Evolutionary conservation across 1,284 basidiomycete genomes (phyloP).

Genomic region (Pseudomicrostroma phylloplanum): DNA sequence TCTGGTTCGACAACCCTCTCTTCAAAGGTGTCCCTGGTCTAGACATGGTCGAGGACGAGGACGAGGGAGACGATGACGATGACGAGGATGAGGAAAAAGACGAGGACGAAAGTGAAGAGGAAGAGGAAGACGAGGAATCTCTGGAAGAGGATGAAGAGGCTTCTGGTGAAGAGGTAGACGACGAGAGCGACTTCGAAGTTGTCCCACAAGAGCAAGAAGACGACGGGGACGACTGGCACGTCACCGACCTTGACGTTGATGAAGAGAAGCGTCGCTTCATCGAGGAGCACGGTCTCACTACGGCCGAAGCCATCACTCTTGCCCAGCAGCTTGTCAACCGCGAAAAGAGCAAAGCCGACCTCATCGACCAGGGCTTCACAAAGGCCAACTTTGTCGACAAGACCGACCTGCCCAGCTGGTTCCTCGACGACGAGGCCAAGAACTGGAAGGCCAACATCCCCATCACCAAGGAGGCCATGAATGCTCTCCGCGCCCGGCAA

Average conservation of each 20-base stretch:
- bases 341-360: constrained; percentile 75
- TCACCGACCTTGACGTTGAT: constrained; percentile 66
- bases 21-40: constrained; percentile 69
- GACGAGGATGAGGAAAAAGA: constrained; percentile 45
- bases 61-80: constrained; percentile 38
- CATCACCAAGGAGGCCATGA: constrained; percentile 90
- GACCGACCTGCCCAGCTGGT: constrained; percentile 88
- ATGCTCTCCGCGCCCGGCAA: constrained; percentile 78
- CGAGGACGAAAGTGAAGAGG: constrained; percentile 49
- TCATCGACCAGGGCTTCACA: constrained; percentile 93
- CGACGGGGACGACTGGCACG: constrained; percentile 71
- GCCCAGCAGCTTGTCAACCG: constrained; percentile 90
- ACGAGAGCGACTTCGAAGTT: constrained; percentile 37
- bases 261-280: constrained; percentile 66
- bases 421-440: constrained; percentile 91
- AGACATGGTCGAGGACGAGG: constrained; percentile 54
- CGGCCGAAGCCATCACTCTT: constrained; percentile 83
- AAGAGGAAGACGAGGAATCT: constrained; percentile 32
- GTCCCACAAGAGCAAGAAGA: constrained; percentile 52
- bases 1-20: constrained; percentile 94
- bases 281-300: constrained; percentile 73
- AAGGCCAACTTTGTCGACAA: constrained; percentile 79
- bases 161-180: constrained; percentile 30
- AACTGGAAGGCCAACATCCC: constrained; percentile 92
- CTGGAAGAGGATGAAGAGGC: neutral